Evolutionary conservation across 2,329 filamentous ascomycete genomes (phyloP).

Genomic region (Talaromyces rugulosus): DNA sequence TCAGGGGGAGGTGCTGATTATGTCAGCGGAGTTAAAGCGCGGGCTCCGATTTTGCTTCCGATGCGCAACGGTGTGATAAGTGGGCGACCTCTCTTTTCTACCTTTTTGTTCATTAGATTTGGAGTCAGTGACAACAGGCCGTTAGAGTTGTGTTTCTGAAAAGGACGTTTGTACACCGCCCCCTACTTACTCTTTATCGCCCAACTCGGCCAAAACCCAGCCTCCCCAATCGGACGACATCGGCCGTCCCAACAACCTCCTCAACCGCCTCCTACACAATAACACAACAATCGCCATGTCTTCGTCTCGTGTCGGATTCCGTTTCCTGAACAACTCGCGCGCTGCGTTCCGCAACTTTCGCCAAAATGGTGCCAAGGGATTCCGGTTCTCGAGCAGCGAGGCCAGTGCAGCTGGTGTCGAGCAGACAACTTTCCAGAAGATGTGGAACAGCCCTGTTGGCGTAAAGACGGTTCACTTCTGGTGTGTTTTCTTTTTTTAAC

Average conservation of each 20-base stretch:
- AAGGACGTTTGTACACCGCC: background rate
- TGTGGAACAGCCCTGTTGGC: slow-evolving; percentile 79
- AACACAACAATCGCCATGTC: slow-evolving; percentile 17
- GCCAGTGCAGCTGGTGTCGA: slow-evolving; percentile 42
- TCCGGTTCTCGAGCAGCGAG: slow-evolving; percentile 69
- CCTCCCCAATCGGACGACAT: background rate
- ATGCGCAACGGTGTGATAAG: background rate
- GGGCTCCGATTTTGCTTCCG: slow-evolving; percentile 3
- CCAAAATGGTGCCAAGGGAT: slow-evolving; percentile 45
- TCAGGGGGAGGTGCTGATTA: slow-evolving; percentile 18
- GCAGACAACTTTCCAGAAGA: slow-evolving; percentile 62
- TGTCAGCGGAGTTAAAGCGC: slow-evolving; percentile 23
- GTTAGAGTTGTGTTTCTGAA: background rate
- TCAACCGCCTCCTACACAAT: background rate
- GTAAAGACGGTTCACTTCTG: slow-evolving; percentile 98
- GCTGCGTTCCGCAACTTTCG: slow-evolving; percentile 53
- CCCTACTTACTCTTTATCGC: background rate
- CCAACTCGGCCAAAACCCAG: background rate
- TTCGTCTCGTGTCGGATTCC: slow-evolving; percentile 56
- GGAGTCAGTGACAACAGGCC: background rate
- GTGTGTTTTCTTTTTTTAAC: slow-evolving; percentile 43
- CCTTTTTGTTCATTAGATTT: background rate
- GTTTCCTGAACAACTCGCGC: slow-evolving; percentile 50
- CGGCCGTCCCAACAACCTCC: background rate
- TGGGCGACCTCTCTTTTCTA: background rate